Conservation (phyloP, 305 asterid species). For the Caryopteris hybrid region DNA sequence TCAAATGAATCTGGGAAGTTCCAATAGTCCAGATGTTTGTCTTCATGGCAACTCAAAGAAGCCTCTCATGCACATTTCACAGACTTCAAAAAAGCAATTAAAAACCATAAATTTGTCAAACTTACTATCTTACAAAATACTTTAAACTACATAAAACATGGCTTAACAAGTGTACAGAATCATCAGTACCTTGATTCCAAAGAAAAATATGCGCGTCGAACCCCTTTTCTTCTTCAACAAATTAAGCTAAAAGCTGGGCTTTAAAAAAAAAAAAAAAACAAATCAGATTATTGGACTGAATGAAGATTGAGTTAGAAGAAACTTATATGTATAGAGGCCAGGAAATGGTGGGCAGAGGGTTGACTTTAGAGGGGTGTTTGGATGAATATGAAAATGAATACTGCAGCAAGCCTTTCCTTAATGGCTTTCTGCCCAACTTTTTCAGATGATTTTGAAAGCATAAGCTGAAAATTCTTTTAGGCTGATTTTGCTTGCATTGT, state of each 20-base stretch:
- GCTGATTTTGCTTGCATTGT: slow-evolving; percentile 20
- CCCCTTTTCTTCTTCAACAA: slow-evolving; percentile 66
- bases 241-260: slow-evolving; percentile 25
- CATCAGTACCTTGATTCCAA: slow-evolving; percentile 24
- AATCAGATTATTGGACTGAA: slow-evolving; percentile 22
- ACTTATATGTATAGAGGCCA: slow-evolving; percentile 28
- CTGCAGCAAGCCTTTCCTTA: slow-evolving; percentile 25
- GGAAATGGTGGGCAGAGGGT: slow-evolving; percentile 25
- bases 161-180: not conserved
- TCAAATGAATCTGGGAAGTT: not conserved
- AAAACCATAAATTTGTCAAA: slow-evolving; percentile 26
- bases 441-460: slow-evolving; percentile 13
- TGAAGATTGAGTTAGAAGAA: slow-evolving; percentile 24
- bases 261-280: not conserved
- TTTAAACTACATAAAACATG: not conserved
- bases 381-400: slow-evolving; percentile 10
- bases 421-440: slow-evolving; percentile 46
- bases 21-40: slow-evolving; percentile 6
- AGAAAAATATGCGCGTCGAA: not conserved
- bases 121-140: not conserved
- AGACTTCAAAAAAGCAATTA: not conserved
- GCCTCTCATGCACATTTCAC: slow-evolving; percentile 19
- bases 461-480: not conserved
- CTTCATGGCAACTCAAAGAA: slow-evolving; percentile 45
- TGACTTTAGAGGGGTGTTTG: slow-evolving; percentile 32